Conservation (phyloP, 2,329 filamentous ascomycete species). For the Massarina eburnea region DNA sequence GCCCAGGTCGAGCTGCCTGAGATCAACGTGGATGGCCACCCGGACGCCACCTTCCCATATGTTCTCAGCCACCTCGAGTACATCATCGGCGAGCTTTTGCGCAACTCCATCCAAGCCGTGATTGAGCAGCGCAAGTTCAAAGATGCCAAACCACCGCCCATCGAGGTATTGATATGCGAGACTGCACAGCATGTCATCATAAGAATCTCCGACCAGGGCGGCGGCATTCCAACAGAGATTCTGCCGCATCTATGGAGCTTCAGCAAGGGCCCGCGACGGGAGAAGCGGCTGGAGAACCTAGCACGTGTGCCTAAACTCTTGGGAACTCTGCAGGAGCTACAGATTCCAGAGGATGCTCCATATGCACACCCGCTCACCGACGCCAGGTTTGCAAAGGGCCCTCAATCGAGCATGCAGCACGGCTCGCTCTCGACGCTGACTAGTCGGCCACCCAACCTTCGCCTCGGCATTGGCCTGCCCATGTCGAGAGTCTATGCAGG, state of each 20-base stretch:
- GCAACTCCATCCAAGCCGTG: slow-evolving; percentile 92
- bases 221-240: slow-evolving; percentile 82
- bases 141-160: slow-evolving; percentile 67
- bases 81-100: slow-evolving; percentile 90
- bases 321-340: slow-evolving; percentile 87
- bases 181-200: slow-evolving; percentile 94
- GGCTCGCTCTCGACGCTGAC: slow-evolving; percentile 79
- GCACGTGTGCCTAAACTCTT: slow-evolving; percentile 86
- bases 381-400: slow-evolving; percentile 22
- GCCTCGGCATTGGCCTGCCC: slow-evolving; percentile 89
- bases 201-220: slow-evolving; percentile 91
- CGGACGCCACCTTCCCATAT: slow-evolving; percentile 90
- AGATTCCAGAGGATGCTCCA: slow-evolving; percentile 38
- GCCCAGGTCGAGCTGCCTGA: slow-evolving; percentile 72
- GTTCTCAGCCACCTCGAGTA: slow-evolving; percentile 96
- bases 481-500: slow-evolving; percentile 87
- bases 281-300: slow-evolving; percentile 79
- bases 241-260: slow-evolving; percentile 96
- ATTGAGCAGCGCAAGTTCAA: slow-evolving; percentile 68
- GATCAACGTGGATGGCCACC: slow-evolving; percentile 80
- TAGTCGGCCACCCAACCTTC: slow-evolving; percentile 79
- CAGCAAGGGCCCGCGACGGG: slow-evolving; percentile 82
- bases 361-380: slow-evolving; percentile 1
- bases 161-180: slow-evolving; percentile 93
- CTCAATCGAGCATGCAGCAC: slow-evolving; percentile 36